Percentiles rank a stretch among this genome's conserved stretches.
Evolutionary conservation across 208 protist genomes (phyloP).

Genomic region (Porcisia hertigi): DNA sequence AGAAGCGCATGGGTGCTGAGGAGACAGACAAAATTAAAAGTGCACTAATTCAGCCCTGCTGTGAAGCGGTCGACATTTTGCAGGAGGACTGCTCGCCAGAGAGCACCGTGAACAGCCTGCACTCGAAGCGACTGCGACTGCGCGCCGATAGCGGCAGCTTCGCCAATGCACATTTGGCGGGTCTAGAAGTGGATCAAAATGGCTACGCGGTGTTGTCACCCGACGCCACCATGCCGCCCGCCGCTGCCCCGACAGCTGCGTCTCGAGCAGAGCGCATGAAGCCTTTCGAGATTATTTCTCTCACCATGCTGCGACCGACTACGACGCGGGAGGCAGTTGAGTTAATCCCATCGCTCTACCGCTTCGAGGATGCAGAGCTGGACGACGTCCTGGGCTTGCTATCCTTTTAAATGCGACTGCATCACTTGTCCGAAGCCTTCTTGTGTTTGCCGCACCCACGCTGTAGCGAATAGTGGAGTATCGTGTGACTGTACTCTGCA

Average conservation of each 20-base stretch:
- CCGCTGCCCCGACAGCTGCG: background rate
- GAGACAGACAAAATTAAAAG: conserved; percentile 29
- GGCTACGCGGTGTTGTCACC: conserved; percentile 31
- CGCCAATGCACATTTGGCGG: conserved; percentile 52
- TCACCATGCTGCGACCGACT: conserved; percentile 71
- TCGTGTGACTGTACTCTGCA: background rate
- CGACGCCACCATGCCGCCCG: conserved; percentile 7
- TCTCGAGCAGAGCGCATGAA: conserved; percentile 45
- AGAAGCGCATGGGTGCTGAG: conserved; percentile 35
- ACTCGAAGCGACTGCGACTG: conserved; percentile 40
- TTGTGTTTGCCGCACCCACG: background rate
- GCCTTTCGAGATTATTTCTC: conserved; percentile 77
- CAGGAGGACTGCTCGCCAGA: conserved; percentile 61
- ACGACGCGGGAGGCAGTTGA: conserved; percentile 65
- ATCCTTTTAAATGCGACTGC: conserved; percentile 6
- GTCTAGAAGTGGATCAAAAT: conserved; percentile 31
- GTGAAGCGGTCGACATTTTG: conserved; percentile 64
- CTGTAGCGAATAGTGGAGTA: background rate
- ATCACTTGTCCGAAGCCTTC: background rate
- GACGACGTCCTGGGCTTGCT: conserved; percentile 40
- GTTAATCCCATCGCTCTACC: conserved; percentile 75
- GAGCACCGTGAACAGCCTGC: conserved; percentile 25
- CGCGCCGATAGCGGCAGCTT: conserved; percentile 23
- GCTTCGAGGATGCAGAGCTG: conserved; percentile 71
- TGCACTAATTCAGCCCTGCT: conserved; percentile 45